These are phyloP conservation scores for Sophora flavescens DNA, from an alignment of 306 rosid genomes.

Conservation along the genomic window DNA sequence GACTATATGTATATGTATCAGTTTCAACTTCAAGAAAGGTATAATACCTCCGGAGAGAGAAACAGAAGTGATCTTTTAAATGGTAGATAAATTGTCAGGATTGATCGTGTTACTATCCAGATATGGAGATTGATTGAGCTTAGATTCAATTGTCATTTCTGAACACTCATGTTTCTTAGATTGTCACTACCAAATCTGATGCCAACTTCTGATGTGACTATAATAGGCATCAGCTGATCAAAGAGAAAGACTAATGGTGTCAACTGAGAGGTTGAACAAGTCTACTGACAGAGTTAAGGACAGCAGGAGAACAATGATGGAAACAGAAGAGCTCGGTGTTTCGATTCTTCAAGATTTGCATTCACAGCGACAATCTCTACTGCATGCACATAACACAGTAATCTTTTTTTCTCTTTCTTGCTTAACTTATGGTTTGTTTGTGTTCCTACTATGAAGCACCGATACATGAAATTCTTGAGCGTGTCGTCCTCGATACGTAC, in stretches of 20 bases:
- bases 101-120: neutral
- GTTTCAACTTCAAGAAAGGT: neutral
- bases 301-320: conserved; percentile 91
- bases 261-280: conserved; percentile 85
- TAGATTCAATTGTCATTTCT: neutral
- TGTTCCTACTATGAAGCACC: neutral
- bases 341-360: conserved; percentile 96
- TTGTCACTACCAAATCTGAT: conserved; percentile 34
- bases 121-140: neutral
- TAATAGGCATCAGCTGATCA: conserved; percentile 93
- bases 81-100: neutral
- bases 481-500: too few species aligned
- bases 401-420: neutral
- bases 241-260: conserved; percentile 71
- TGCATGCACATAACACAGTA: conserved; percentile 84
- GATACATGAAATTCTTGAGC: too few species aligned
- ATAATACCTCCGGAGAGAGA: neutral
- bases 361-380: conserved; percentile 91
- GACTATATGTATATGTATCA: neutral
- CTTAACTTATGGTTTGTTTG: neutral
- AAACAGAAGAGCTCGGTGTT: conserved; percentile 98
- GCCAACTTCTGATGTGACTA: conserved; percentile 43
- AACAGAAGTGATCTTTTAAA: neutral
- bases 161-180: conserved; percentile 15
- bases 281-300: conserved; percentile 79